phyloP scores from a whole-genome alignment of 805 yeast genomes.

The Kluyveromyces nonfermentans region DNA sequence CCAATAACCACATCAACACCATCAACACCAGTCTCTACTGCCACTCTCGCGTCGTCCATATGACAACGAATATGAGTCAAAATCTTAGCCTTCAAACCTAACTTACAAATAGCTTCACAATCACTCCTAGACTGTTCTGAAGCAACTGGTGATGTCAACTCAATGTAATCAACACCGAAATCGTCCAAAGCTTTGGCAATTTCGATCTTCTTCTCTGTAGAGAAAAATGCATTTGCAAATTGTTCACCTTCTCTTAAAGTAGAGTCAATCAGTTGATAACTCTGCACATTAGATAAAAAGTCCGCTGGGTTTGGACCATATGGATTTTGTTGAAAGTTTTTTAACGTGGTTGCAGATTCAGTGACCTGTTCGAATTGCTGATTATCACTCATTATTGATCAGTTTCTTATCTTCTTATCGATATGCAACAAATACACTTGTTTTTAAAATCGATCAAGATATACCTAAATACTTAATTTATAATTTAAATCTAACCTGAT shows the following conservation, averaged over 20 bases:
- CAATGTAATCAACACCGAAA: constrained; percentile 97
- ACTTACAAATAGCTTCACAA: constrained; percentile 97
- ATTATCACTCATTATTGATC: constrained; percentile 7
- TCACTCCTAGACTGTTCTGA: constrained; percentile 86
- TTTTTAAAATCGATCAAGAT: not conserved
- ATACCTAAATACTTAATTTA: too few relatives aligned
- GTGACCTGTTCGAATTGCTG: constrained; percentile 36
- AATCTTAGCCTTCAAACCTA: constrained; percentile 91
- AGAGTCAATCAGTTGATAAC: constrained; percentile 87
- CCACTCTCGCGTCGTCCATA: constrained; percentile 97
- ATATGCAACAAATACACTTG: not conserved
- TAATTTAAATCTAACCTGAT: not conserved
- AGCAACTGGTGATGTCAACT: constrained; percentile 95
- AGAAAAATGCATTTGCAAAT: constrained; percentile 93
- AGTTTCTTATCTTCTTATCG: not conserved
- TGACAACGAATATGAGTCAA: constrained; percentile 96
- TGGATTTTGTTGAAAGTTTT: constrained; percentile 49
- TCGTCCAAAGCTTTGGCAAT: constrained; percentile 96
- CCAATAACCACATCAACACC: constrained; percentile 99
- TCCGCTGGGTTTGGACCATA: constrained; percentile 95
- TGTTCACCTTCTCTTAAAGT: constrained; percentile 98
- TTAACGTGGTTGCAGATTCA: constrained; percentile 30
- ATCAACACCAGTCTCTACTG: constrained; percentile 97
- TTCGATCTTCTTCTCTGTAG: constrained; percentile 90
- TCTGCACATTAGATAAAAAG: constrained; percentile 78